Base-by-base conservation (phyloP, 1,284 basidiomycete genomes). In the Apiotrichum sp. region DNA sequence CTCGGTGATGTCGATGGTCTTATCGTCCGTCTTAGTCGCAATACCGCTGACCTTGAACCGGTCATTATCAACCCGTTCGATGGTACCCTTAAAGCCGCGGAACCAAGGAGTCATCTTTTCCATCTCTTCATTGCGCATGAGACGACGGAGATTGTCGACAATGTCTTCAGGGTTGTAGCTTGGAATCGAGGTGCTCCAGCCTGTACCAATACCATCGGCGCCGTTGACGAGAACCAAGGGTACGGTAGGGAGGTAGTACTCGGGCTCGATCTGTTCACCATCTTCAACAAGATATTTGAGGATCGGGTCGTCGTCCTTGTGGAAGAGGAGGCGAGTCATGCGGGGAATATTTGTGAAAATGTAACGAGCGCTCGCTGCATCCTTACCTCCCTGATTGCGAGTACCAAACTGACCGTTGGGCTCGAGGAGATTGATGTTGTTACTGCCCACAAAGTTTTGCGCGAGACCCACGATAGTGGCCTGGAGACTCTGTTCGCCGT, bases 361-460 rank as follows among this genome's bases (percentile, higher is more conserved):
- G 76, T 99, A 98, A 86, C 96, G 87, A 62, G 93, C 86, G 51
- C 92, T 88, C 53, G 96, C 96, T 63, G 93, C 90, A 72, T 99
- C 92, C 77, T 95, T 96, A 49, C 93, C 93, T 55, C 93, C 93
- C 72, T 83, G 78, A 55, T 73, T 71, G 67, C 93, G 89, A 44
- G 93, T 97, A 80, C 96, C 96, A 77, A 91, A 99, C 79, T 98
- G 95, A 75, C 96, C 96, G 61, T 87, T 88, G 16, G 96, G 96
- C 51, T 82, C 74, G 50, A 99, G 80, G 47, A 98, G 73, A 74
- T 95, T 97, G 75, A 98, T 74, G 74, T 98, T 99, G 81, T 98
- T 99, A 71, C 88, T 89, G 1, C 96, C 96, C 40, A 97, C 89
- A 67, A 85, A 98, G 74, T 89, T 85, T 72, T 99, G 96, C 2